Conservation (phyloP, 2,329 filamentous ascomycete genomes). For the Trichophyton simii region DNA sequence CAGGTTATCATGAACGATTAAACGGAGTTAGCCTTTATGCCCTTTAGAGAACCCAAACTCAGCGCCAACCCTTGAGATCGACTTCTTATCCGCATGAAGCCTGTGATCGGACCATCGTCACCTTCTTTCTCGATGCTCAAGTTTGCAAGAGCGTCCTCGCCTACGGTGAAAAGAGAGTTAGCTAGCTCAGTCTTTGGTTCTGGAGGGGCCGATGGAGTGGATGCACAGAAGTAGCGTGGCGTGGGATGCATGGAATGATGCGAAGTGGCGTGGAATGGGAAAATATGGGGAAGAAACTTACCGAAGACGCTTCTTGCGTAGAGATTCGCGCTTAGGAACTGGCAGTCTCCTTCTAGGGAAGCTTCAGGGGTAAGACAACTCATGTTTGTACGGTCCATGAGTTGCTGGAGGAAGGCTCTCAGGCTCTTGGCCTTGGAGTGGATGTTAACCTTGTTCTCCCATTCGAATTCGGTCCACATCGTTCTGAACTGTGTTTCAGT, state of each 20-base stretch:
- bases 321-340: slow-evolving; percentile 92
- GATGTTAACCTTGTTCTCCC: slow-evolving; percentile 99
- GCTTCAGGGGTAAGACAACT: slow-evolving; percentile 93
- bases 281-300: slow-evolving; percentile 42
- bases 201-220: not conserved
- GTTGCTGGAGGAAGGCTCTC: slow-evolving; percentile 78
- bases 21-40: slow-evolving; percentile 58
- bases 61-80: slow-evolving; percentile 89
- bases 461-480: slow-evolving; percentile 99
- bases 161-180: slow-evolving; percentile 39
- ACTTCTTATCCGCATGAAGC: slow-evolving; percentile 95
- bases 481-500: slow-evolving; percentile 96
- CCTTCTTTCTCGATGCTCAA: slow-evolving; percentile 96
- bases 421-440: slow-evolving; percentile 91
- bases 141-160: slow-evolving; percentile 95
- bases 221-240: not conserved
- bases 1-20: slow-evolving; percentile 23
- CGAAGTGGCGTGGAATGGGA: no score
- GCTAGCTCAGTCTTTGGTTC: slow-evolving; percentile 12
- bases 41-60: slow-evolving; percentile 87
- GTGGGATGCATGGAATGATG: no score
- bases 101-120: slow-evolving; percentile 86
- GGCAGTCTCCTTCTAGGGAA: slow-evolving; percentile 91
- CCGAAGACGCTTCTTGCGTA: slow-evolving; percentile 96
- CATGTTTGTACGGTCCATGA: slow-evolving; percentile 99